These are phyloP conservation scores for Aspergillus sp. DNA, from an alignment of 2,329 filamentous ascomycete genomes.

Conservation along the genomic window DNA sequence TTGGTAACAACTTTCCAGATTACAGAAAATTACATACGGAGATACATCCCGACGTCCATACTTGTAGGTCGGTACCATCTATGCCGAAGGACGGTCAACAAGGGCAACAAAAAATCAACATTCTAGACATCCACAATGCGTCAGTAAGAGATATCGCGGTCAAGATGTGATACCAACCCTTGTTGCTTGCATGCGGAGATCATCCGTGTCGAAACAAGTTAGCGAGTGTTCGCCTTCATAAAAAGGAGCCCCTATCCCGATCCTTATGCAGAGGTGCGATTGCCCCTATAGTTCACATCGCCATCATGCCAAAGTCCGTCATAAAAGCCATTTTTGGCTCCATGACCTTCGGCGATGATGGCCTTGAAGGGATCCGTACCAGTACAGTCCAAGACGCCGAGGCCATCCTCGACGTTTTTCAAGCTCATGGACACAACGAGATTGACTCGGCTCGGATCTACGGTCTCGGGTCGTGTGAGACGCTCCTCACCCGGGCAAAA, in stretches of 20 bases:
- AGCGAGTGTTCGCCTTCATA: too few relatives aligned
- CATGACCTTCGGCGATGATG: conserved; percentile 37
- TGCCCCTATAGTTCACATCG: not conserved
- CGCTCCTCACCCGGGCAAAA: conserved; percentile 33
- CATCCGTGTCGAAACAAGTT: not conserved
- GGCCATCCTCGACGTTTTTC: conserved; percentile 27
- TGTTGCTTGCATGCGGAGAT: too few relatives aligned
- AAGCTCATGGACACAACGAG: conserved; percentile 25
- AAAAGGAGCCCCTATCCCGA: not conserved
- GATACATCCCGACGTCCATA: too few relatives aligned
- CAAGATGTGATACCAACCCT: too few relatives aligned
- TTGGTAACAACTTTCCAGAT: not conserved
- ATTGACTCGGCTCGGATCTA: conserved; percentile 33
- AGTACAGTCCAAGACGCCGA: conserved; percentile 17
- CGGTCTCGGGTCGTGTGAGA: conserved; percentile 27
- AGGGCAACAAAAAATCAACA: not conserved
- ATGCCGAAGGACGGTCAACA: not conserved
- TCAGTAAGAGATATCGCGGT: too few relatives aligned
- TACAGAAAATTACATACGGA: not conserved
- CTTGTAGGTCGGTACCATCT: too few relatives aligned
- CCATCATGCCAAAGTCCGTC: not conserved
- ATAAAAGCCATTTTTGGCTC: conserved; percentile 29
- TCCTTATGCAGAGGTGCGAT: not conserved
- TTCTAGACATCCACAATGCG: not conserved
- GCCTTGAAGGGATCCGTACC: conserved; percentile 19